Evolutionary conservation across 1,284 basidiomycete genomes (phyloP), one percentile per base, ranked within the genome.

Genomic region (Cystobasidium slooffiae): DNA sequence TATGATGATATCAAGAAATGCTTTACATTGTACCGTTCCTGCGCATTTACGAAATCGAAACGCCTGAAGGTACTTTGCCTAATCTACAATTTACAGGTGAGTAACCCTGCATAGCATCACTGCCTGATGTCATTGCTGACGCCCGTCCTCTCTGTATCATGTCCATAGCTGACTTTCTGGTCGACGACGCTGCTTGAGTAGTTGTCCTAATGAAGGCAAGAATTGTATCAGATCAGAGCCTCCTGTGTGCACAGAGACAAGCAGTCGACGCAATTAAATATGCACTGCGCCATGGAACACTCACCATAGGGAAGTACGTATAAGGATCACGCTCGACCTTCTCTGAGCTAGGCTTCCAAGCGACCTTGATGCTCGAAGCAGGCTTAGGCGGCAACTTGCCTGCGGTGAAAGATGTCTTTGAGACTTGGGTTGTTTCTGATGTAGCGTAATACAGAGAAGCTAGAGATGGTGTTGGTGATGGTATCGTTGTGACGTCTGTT

Each of bases 221-320:
- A 53, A 51, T 18, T 41, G 56, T 14, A 49, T 22, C 20, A 51
- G 43, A 14, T 46, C 12, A 46, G 22, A 44, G 46, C 18, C 37
- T 16, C 37, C 43, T 4, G n/a, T n/a, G 39, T 46, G 41, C 46
- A 52, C 18, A 31, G 31, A 31, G 2, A 31, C 31, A 2, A 31
- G 31, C 31, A 31, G 31, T 31, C 31, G 2, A 31, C 31, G 31
- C 31, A 31, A 2, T 31, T 18, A 8, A 14, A 14, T 14, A 14
- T 18, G 18, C 14, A 56, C 55, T n/a, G 31, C 24, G 18, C 55
- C 14, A 22, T 37, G 24, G 2, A 14, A 18, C 24, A 41, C 69
- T 52, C 24, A 72, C 69, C 70, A 73, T 73, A 12, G 70, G 70
- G 44, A 73, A 73, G 39, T 73, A 73, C 18, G 70, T 31, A 46